Conservation (phyloP, 106 monocot species). For the Apostasia ramifera region DNA sequence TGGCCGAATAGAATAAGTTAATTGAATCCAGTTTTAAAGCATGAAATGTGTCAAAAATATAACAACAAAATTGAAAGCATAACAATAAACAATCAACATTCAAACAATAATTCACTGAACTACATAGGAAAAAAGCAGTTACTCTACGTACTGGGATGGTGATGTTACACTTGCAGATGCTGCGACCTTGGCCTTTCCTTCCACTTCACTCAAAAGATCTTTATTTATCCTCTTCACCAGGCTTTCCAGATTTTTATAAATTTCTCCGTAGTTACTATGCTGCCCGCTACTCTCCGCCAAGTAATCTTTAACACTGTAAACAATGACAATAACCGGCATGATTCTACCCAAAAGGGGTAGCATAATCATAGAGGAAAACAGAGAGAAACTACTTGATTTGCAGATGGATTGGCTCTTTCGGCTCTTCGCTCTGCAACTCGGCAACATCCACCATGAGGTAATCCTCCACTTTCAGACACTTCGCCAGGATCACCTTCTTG, state of each 20-base stretch:
- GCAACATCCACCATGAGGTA: constrained; percentile 54
- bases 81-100: too few relatives aligned
- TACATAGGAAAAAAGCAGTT: not conserved
- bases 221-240: constrained; percentile 53
- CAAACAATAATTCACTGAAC: too few relatives aligned
- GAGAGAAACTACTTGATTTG: constrained; percentile 53
- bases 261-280: constrained; percentile 40
- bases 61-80: too few relatives aligned
- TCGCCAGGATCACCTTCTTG: constrained; percentile 58
- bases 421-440: constrained; percentile 20
- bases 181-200: constrained; percentile 15
- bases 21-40: too few relatives aligned
- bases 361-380: not conserved
- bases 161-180: constrained; percentile 10
- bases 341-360: not conserved
- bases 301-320: constrained; percentile 55
- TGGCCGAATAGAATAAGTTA: too few relatives aligned
- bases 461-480: constrained; percentile 58
- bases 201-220: constrained; percentile 40
- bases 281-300: constrained; percentile 14
- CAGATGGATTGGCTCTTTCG: constrained; percentile 61
- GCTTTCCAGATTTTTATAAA: constrained; percentile 65
- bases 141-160: constrained; percentile 16
- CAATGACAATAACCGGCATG: constrained; percentile 6
- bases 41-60: too few relatives aligned